These are phyloP conservation scores for Atkinsonella hypoxylon DNA, from an alignment of 2,329 filamentous ascomycete genomes.

Conservation along the genomic window DNA sequence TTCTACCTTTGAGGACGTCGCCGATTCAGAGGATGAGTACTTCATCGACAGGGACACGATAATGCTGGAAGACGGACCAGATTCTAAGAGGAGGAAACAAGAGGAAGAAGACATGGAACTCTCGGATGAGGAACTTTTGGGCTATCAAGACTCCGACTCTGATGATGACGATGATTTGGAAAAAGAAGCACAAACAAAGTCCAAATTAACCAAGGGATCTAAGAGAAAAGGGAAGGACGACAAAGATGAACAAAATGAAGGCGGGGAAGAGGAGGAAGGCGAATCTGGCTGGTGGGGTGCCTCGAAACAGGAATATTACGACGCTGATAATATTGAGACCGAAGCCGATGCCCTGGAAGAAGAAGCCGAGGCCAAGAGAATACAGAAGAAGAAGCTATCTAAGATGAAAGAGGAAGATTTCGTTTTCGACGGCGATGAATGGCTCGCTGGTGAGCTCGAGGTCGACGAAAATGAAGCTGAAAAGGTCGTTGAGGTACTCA, in stretches of 20 bases:
- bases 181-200: conserved; percentile 12
- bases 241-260: conserved; percentile 47
- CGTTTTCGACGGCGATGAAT: conserved; percentile 81
- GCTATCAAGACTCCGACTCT: conserved; percentile 31
- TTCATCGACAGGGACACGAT: conserved; percentile 79
- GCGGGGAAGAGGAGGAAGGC: conserved; percentile 32
- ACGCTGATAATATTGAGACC: conserved; percentile 62
- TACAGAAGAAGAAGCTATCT: conserved; percentile 84
- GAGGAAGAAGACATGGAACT: conserved; percentile 55
- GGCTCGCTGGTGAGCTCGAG: conserved; percentile 49
- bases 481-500: conserved; percentile 75
- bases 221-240: conserved; percentile 19
- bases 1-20: conserved; percentile 67
- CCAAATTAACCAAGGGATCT: conserved; percentile 11
- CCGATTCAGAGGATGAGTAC: conserved; percentile 90
- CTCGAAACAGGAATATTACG: conserved; percentile 83
- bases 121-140: conserved; percentile 52
- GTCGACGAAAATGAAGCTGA: conserved; percentile 37
- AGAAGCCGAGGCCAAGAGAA: conserved; percentile 74
- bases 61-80: conserved; percentile 68
- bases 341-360: conserved; percentile 70
- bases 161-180: conserved; percentile 30
- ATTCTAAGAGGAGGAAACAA: conserved; percentile 64
- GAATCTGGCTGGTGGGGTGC: conserved; percentile 73
- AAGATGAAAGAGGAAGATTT: conserved; percentile 89